Evolutionary conservation across 352 stramenopile genomes (phyloP), one percentile per base, ranked within the genome.

Genomic region (Phytophthora colocasiae): DNA sequence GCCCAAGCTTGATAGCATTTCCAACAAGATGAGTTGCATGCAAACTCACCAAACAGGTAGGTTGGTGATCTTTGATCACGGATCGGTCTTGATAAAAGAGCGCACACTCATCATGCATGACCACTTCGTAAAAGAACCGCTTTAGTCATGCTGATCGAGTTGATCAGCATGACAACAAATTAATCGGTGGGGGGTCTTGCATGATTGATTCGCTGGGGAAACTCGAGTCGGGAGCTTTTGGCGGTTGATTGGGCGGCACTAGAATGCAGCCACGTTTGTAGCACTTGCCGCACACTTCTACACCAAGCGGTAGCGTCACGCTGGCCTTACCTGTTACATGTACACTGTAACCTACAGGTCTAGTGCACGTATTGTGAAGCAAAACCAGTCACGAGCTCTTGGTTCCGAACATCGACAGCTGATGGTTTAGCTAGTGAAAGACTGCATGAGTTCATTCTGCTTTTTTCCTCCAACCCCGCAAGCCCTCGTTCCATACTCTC

Each of bases 391-490:
- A 22, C 22, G 22, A 2, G 6, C 6, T 34, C 29, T 34, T 34
- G 29, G 29, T 9, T 34, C 29, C 8, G 29, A 7, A 34, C 29
- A 34, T 34, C 29, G 10, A 9, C 29, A 34, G 29, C 29, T 11
- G 10, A 11, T 11, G 29, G 11, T 17, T 41, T 41, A 6, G 36
- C 12, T 11, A 9, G 10, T 34, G 29, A 10, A 34, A 34, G 22
- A 34, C 39, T 45, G 39, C 39, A 24, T 9, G 12, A 50, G 52
- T 24, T 63, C 56, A 63, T 63, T 63, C 32, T 10, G 17, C 36
- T 14, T 56, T 63, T 63, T 63, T 11, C 44, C 2, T 39, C n/a
- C 3, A 8, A 53, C 41, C 11, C 24, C 43, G 24, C 56, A 56
- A 55, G n/a, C 52, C 4, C 7, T 36, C 31, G 31, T 36, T 36